Evolutionary conservation across 129 eudicot species (phyloP), one percentile per base, ranked within the genome.

Genomic region (Centella asiatica): DNA sequence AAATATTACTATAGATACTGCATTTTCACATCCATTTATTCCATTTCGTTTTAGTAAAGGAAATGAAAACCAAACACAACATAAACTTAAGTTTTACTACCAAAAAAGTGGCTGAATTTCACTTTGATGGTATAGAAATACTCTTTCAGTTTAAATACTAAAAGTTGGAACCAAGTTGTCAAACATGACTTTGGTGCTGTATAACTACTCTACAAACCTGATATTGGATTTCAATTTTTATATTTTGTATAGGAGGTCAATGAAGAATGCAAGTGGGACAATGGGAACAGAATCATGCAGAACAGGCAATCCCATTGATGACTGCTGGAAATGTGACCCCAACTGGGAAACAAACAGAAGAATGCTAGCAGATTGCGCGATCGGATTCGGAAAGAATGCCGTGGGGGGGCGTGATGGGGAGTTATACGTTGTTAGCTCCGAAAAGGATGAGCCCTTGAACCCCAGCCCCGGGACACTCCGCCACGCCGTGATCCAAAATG

Each of bases 301-400:
- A 46, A 80, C 75, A 0, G 81, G 85, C 8, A 80, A 80, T 64
- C 76, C 85, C 42, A 72, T 80, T 20, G 85, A 80, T 67, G 85
- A 80, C 15, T 75, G 85, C 24, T 80, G 85, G 85, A 62, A 76
- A 65, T 80, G 85, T 22, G 81, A 80, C 54, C 81, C 80, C 0
- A 65, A 76, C 22, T 80, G 85, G 81, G 78, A 80, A 56, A 59
- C 78, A 17, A 80, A 80, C 42, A 69, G 85, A 1, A 75, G 64
- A 65, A 59, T 75, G 44, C 76, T 80, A 7, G 85, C 80, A 0
- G 85, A 79, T 59, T 79, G 85, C 22, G 72, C 72, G 5, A 26
- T 75, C 29, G 85, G 85, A 17, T 80, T 80, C 40, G 85, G 85
- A 7, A 62, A 76, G 2, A 72, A 75, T 42, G 78, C 85, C 2